phyloP scores from a whole-genome alignment of 176 grass and related monocot species.

The Pontederia paniculata region DNA sequence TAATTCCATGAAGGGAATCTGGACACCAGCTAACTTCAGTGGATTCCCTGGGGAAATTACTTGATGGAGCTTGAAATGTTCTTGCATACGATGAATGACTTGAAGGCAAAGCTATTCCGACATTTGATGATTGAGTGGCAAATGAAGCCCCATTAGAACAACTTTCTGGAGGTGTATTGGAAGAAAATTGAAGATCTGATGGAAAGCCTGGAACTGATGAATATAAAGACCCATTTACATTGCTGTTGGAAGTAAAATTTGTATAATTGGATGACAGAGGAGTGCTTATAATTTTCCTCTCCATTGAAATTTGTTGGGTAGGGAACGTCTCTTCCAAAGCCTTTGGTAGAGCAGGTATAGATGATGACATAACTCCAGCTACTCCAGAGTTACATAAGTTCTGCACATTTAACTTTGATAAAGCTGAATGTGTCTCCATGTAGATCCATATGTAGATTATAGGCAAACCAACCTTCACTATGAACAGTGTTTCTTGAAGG shows the following conservation, averaged over 20 bases:
- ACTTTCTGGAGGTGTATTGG: conserved; percentile 11
- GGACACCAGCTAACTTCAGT: conserved; percentile 24
- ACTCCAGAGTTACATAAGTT: background rate
- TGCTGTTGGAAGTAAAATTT: background rate
- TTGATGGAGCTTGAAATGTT: conserved; percentile 10
- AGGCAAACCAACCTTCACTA: background rate
- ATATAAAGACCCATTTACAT: background rate
- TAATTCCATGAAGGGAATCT: conserved; percentile 7
- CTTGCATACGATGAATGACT: conserved; percentile 5
- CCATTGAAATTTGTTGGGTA: background rate
- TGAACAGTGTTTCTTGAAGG: too few relatives aligned
- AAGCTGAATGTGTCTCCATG: background rate
- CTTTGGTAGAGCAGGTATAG: conserved; percentile 6
- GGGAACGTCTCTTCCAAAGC: conserved; percentile 11
- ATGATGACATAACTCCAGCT: conserved; percentile 7
- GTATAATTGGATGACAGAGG: background rate
- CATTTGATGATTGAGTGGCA: conserved; percentile 11
- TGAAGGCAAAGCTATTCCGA: conserved; percentile 7
- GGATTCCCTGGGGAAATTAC: conserved; percentile 13
- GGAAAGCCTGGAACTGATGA: conserved; percentile 22
- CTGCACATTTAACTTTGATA: background rate
- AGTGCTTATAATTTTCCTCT: conserved; percentile 5
- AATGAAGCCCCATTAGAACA: conserved; percentile 15
- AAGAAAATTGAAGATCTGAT: conserved; percentile 24
- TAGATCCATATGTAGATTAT: background rate